Evolutionary conservation across 2,329 filamentous ascomycete species (phyloP).

Genomic region (Cercospora brassicicola): DNA sequence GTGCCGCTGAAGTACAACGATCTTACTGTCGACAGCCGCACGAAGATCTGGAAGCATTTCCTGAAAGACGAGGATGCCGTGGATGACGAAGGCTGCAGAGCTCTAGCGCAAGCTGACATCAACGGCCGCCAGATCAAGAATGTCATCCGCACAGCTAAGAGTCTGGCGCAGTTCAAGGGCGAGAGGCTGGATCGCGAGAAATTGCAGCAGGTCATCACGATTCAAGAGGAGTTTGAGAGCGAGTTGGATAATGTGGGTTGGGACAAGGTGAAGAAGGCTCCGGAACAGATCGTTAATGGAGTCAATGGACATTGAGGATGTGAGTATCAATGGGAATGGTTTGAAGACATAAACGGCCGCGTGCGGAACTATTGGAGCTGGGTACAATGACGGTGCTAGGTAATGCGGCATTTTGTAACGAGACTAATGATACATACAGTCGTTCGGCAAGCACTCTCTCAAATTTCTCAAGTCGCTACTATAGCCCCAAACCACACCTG

Average conservation of each 20-base stretch:
- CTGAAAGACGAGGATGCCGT: conserved; percentile 21
- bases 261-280: background rate
- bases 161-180: conserved; percentile 29
- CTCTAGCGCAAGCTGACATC: conserved; percentile 29
- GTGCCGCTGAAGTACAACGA: conserved; percentile 35
- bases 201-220: conserved; percentile 33
- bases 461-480: background rate
- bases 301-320: background rate
- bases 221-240: conserved; percentile 34
- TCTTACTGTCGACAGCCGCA: conserved; percentile 27
- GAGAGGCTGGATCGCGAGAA: conserved; percentile 27
- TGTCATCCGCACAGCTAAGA: conserved; percentile 33
- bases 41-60: conserved; percentile 34
- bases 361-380: background rate
- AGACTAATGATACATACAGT: background rate
- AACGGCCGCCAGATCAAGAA: conserved; percentile 39
- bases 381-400: background rate
- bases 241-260: conserved; percentile 21
- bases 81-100: conserved; percentile 24
- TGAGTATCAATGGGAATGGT: background rate
- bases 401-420: background rate
- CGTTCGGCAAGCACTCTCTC: background rate
- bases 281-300: conserved; percentile 3
- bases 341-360: background rate
- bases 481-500: no score